phyloP scores from a whole-genome alignment of 1,284 basidiomycete species.

The Porogramme epimiltina region DNA sequence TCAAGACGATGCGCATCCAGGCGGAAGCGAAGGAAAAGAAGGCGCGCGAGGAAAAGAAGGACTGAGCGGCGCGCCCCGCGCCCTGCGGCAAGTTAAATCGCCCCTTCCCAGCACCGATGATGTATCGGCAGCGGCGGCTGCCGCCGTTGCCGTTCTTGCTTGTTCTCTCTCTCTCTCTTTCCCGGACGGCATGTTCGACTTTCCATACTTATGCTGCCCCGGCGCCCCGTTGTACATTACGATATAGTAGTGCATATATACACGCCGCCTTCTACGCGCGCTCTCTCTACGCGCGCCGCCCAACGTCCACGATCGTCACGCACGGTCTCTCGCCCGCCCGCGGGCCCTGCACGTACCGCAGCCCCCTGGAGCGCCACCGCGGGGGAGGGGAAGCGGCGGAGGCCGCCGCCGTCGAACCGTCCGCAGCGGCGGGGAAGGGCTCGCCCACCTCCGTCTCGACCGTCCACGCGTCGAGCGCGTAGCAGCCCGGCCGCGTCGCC shows the following conservation, averaged over 20 bases:
- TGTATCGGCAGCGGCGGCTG: too few relatives aligned
- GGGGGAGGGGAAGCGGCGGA: too few relatives aligned
- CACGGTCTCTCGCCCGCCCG: constrained; percentile 39
- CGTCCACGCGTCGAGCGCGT: constrained; percentile 62
- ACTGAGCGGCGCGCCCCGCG: constrained; percentile 17
- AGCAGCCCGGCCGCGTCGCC: constrained; percentile 65
- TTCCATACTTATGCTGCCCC: background rate
- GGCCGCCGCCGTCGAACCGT: too few relatives aligned
- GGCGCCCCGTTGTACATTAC: constrained; percentile 8
- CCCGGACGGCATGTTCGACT: too few relatives aligned
- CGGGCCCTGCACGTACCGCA: constrained; percentile 54
- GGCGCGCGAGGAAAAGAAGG: constrained; percentile 43
- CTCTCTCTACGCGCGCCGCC: constrained; percentile 14
- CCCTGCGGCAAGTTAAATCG: too few relatives aligned
- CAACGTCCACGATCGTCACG: constrained; percentile 44
- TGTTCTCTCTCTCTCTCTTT: too few relatives aligned
- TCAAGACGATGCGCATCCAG: constrained; percentile 63
- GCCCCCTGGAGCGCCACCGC: constrained; percentile 38
- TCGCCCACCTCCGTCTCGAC: constrained; percentile 65
- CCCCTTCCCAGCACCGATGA: too few relatives aligned
- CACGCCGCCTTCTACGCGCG: constrained; percentile 1
- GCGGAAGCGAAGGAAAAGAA: constrained; percentile 48
- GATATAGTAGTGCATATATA: constrained; percentile 20
- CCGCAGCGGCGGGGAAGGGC: constrained; percentile 2
- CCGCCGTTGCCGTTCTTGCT: too few relatives aligned